Evolutionary conservation across 345 rosid species (phyloP), one percentile per base, ranked within the genome.

Genomic region (Mangifera indica): DNA sequence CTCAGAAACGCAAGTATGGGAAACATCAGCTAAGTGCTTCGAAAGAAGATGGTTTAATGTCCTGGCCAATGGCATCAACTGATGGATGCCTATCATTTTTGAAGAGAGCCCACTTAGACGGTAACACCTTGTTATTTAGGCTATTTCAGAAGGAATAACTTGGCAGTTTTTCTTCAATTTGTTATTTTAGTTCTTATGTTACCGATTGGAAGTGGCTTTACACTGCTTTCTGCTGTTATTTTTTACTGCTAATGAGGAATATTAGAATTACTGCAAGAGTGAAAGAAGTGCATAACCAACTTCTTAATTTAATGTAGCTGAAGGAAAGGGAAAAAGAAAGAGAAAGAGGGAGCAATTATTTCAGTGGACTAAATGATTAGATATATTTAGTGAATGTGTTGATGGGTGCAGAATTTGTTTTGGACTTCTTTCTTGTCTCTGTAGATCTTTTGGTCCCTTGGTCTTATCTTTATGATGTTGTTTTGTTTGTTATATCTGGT

Each of bases 51-150:
- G 77, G 14, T 64, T 74, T 77, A 66, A 81, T 45, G 60, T 66
- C 85, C 64, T 78, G 56, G 64, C 69, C 81, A 63, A 53, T 70
- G 68, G 70, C 84, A 52, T 84, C 93, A 32, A 70, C 68, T 71
- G 92, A 86, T 78, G 97, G 93, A 71, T 96, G 91, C 76, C 80
- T 93, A 66, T 89, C 93, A 42, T 75, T 89, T 69, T 83, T 96
- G 85, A 91, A 91, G 83, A 88, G 78, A 78, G 87, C 87, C 73
- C 77, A 80, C 11, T 74, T 83, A 77, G 79, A 80, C 79, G 92
- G 99, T 96, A 87, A 66, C 56, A 32, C 66, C 11, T 15, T 66
- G 72, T 32, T 71, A 29, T 57, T 66, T n/a, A 49, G 59, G 63
- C 24, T 63, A 55, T 48, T 56, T 54, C 34, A 10, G 49, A 46